These are phyloP conservation scores for Abelmoschus esculentus DNA, from an alignment of 345 rosid species.

Conservation along the genomic window DNA sequence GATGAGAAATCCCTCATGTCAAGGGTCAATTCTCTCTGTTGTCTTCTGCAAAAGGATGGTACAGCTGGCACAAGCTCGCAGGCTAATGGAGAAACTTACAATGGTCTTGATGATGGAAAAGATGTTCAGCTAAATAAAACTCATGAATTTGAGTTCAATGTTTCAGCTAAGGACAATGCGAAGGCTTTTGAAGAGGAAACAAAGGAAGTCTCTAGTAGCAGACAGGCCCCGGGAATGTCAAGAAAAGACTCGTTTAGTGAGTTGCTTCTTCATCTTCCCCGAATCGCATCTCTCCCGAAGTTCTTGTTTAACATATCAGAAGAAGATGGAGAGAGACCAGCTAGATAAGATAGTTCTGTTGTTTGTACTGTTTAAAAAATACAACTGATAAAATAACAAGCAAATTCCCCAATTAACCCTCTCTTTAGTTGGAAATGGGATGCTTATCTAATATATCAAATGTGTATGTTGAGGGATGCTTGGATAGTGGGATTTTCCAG, in stretches of 20 bases:
- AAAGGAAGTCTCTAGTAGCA: constrained; percentile 46
- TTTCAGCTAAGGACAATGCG: constrained; percentile 16
- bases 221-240: constrained; percentile 55
- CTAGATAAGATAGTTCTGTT: constrained; percentile 29
- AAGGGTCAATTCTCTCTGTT: constrained; percentile 90
- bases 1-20: constrained; percentile 96
- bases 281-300: background rate
- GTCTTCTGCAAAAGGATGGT: constrained; percentile 86
- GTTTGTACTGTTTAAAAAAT: constrained; percentile 8
- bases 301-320: constrained; percentile 78
- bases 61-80: constrained; percentile 40
- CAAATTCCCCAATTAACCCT: constrained; percentile 2
- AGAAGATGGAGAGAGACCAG: constrained; percentile 56
- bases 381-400: constrained; percentile 4
- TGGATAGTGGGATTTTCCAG: constrained; percentile 13
- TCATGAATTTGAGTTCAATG: constrained; percentile 27
- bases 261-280: constrained; percentile 3
- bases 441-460: background rate
- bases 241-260: background rate
- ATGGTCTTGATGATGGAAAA: constrained; percentile 22
- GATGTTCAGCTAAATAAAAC: constrained; percentile 22
- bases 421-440: background rate
- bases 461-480: background rate
- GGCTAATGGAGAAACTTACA: constrained; percentile 36
- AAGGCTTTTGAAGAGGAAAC: constrained; percentile 34